A percentile compares a stretch with the other conserved stretches of the same genome.
These are phyloP conservation scores for Striga hermonthica DNA, from an alignment of 305 asterid species.

Conservation along the genomic window DNA sequence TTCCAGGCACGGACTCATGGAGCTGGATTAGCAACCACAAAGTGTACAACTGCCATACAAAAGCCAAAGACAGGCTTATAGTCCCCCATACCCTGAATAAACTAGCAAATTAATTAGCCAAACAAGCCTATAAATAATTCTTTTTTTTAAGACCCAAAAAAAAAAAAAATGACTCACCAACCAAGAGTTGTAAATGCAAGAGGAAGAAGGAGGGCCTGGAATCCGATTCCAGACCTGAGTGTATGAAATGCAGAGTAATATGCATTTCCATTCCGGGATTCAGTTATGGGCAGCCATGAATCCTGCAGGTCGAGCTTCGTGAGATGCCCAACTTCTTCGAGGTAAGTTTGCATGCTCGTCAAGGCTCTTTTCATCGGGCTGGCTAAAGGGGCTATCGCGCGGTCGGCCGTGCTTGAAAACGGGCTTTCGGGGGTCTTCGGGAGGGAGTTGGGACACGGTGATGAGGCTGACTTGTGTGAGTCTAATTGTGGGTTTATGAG, in stretches of 20 bases:
- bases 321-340: slow-evolving; percentile 71
- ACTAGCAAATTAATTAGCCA: not conserved
- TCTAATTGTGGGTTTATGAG: slow-evolving; percentile 27
- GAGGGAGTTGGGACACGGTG: slow-evolving; percentile 29
- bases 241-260: slow-evolving; percentile 90
- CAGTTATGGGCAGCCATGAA: slow-evolving; percentile 88
- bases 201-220: slow-evolving; percentile 81
- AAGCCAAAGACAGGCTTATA: slow-evolving; percentile 52
- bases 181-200: slow-evolving; percentile 76
- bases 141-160: too few species aligned
- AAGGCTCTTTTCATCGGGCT: slow-evolving; percentile 77
- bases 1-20: slow-evolving; percentile 67
- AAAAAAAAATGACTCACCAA: slow-evolving; percentile 45
- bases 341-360: slow-evolving; percentile 49
- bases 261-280: slow-evolving; percentile 78
- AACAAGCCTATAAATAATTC: not conserved
- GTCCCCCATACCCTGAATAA: slow-evolving; percentile 74
- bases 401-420: slow-evolving; percentile 39
- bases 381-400: slow-evolving; percentile 58
- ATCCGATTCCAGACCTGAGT: slow-evolving; percentile 80
- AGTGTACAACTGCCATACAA: slow-evolving; percentile 83
- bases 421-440: slow-evolving; percentile 58
- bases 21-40: slow-evolving; percentile 77
- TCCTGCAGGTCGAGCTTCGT: slow-evolving; percentile 80
- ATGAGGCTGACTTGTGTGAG: slow-evolving; percentile 30